phyloP scores from a whole-genome alignment of 2,329 filamentous ascomycete species.

The Colletotrichum chlorophyti region DNA sequence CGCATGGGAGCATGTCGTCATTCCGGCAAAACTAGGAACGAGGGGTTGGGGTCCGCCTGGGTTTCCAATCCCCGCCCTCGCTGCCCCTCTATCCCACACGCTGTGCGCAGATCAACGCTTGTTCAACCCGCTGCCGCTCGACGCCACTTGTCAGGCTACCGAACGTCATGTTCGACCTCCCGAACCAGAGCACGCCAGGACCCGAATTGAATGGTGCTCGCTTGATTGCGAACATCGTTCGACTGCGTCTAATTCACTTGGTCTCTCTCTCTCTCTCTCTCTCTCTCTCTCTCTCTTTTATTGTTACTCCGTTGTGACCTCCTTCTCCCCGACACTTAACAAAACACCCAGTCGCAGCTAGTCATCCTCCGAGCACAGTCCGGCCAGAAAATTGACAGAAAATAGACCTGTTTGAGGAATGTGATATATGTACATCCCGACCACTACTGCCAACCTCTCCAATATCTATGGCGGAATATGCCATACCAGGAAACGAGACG shows the following conservation, averaged over 20 bases:
- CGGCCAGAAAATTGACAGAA: slow-evolving; percentile 3
- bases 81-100: neutral
- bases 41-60: neutral
- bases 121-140: neutral
- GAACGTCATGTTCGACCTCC: neutral
- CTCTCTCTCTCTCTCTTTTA: too few species aligned
- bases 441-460: neutral
- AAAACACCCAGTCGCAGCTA: too few species aligned
- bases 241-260: neutral
- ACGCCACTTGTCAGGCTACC: neutral
- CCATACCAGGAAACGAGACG: neutral
- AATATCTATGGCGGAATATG: neutral
- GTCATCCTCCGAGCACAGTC: neutral
- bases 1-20: neutral
- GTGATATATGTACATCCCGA: slow-evolving; percentile 11
- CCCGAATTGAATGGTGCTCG: too few species aligned
- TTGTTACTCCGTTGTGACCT: too few species aligned
- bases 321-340: too few species aligned
- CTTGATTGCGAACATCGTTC: neutral
- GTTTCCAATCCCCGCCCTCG: neutral
- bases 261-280: neutral
- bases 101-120: slow-evolving; percentile 2
- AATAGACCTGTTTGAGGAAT: neutral
- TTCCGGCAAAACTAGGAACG: neutral
- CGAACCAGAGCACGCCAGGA: neutral